Evolutionary conservation across 257 asterid species (phyloP).

Genomic region (Jaltomata sinuosa): DNA sequence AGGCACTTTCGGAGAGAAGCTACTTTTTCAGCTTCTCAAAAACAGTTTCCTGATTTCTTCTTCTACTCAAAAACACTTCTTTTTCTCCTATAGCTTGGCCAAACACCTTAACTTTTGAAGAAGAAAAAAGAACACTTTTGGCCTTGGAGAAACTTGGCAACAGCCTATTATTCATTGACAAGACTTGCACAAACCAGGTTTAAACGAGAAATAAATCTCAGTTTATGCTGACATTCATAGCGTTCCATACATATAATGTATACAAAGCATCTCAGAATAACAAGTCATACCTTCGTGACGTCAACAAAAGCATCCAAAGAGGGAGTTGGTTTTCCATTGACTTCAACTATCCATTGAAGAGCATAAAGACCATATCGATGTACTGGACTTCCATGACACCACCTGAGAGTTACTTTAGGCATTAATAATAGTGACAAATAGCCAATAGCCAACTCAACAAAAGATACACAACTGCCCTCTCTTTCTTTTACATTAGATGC

Average conservation of each 20-base stretch:
- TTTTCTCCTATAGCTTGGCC: not conserved
- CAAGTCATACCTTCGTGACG: conserved; percentile 61
- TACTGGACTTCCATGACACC: conserved; percentile 99
- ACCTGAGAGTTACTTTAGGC: conserved; percentile 35
- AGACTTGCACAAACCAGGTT: not conserved
- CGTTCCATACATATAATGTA: not conserved
- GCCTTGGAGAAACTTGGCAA: not conserved
- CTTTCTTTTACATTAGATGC: not conserved
- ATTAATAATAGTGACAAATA: not conserved
- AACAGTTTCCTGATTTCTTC: not conserved
- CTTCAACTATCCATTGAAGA: conserved; percentile 96
- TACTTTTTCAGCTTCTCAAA: not conserved
- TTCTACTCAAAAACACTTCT: not conserved
- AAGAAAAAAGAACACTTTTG: not conserved
- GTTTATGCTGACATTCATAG: not conserved
- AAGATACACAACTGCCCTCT: not conserved
- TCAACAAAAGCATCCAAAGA: conserved; percentile 81
- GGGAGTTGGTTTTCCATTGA: conserved; percentile 86
- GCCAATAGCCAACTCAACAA: not conserved
- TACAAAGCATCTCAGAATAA: not conserved
- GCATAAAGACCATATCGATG: conserved; percentile 91
- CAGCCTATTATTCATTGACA: not conserved
- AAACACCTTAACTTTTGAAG: not conserved
- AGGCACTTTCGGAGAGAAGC: not conserved
- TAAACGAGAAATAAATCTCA: not conserved